Evolutionary conservation across 768 basidiomycete species (phyloP).

Genomic region (Lactarius quietus): DNA sequence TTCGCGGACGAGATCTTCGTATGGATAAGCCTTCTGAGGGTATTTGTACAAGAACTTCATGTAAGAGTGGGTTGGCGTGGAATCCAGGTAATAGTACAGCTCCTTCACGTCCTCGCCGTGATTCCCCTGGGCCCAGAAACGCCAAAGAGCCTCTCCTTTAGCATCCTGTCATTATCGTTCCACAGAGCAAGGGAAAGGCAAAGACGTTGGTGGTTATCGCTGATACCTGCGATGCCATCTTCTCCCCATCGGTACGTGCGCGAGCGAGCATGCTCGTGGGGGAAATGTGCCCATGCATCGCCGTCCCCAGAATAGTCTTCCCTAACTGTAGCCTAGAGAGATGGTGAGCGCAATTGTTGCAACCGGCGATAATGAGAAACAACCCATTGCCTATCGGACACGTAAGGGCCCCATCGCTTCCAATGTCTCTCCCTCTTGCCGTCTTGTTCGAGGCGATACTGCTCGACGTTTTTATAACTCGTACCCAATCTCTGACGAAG

Average conservation of each 20-base stretch:
- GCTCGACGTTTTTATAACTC: slow-evolving; percentile 79
- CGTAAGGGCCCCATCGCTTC: slow-evolving; percentile 99
- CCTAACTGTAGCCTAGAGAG: slow-evolving; percentile 83
- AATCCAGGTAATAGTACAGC: slow-evolving; percentile 97
- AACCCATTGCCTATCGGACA: slow-evolving; percentile 97
- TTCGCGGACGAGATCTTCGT: slow-evolving; percentile 89
- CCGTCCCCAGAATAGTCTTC: slow-evolving; percentile 98
- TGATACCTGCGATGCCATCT: slow-evolving; percentile 95
- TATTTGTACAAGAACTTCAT: slow-evolving; percentile 99
- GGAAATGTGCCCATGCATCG: slow-evolving; percentile 94
- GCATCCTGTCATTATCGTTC: slow-evolving; percentile 92
- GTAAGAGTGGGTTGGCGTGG: slow-evolving; percentile 98
- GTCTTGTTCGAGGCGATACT: slow-evolving; percentile 81
- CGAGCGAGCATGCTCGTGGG: slow-evolving; percentile 88
- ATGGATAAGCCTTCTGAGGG: slow-evolving; percentile 87
- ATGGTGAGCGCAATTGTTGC: slow-evolving; percentile 21
- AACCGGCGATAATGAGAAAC: slow-evolving; percentile 3
- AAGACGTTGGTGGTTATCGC: slow-evolving; percentile 93
- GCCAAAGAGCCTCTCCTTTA: slow-evolving; percentile 96
- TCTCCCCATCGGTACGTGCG: slow-evolving; percentile 99
- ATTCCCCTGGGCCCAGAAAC: slow-evolving; percentile 97
- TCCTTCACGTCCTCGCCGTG: slow-evolving; percentile 99
- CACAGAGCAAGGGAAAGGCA: slow-evolving; percentile 90
- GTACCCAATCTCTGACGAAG: slow-evolving; percentile 60
- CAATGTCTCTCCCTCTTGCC: slow-evolving; percentile 80